These are phyloP conservation scores for Candida pseudofarinosa DNA, from an alignment of 805 yeast species.

Conservation along the genomic window DNA sequence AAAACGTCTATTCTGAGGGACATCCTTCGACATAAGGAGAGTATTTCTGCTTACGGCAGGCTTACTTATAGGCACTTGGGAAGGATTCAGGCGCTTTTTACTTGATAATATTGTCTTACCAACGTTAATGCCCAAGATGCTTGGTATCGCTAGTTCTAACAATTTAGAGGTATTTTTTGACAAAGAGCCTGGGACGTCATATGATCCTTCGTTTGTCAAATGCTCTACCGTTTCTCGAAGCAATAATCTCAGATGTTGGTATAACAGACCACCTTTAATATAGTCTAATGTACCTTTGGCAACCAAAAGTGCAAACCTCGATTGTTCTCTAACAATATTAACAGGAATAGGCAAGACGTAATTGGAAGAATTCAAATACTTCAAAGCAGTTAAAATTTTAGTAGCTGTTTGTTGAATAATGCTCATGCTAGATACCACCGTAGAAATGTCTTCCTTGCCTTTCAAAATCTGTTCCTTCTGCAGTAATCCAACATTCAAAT, in stretches of 20 bases:
- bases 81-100: conserved; percentile 13
- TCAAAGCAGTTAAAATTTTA: conserved; percentile 53
- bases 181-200: conserved; percentile 58
- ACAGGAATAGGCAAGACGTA: conserved; percentile 59
- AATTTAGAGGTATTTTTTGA: conserved; percentile 53
- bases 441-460: conserved; percentile 32
- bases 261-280: conserved; percentile 76
- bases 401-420: conserved; percentile 66
- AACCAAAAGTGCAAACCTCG: conserved; percentile 59
- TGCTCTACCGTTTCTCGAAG: conserved; percentile 48
- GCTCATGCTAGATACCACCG: conserved; percentile 51
- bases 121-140: conserved; percentile 53
- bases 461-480: conserved; percentile 30
- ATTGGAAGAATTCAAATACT: conserved; percentile 37
- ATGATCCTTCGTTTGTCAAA: conserved; percentile 47
- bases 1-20: not conserved
- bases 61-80: conserved; percentile 16
- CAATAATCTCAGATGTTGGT: conserved; percentile 62
- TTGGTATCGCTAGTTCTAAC: conserved; percentile 56
- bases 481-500: conserved; percentile 39
- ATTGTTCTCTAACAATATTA: conserved; percentile 57
- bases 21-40: conserved; percentile 1
- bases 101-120: conserved; percentile 13
- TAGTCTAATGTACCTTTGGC: conserved; percentile 79
- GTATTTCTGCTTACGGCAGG: conserved; percentile 23